Base-by-base conservation (phyloP, 202 grass and related monocot genomes). In the Digitaria exilis region DNA sequence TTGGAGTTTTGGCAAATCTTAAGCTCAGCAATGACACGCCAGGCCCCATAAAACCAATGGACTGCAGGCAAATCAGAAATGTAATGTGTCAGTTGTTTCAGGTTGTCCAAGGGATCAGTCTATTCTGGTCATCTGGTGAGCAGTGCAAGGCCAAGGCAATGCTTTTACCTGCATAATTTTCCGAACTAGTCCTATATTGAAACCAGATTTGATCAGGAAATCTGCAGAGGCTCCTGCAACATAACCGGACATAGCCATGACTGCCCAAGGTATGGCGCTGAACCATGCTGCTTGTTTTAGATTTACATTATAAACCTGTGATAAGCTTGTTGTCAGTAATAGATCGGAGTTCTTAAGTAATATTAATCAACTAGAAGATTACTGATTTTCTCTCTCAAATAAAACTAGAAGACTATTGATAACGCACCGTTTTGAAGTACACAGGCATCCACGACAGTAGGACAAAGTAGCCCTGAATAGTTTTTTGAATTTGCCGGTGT, bases 241-340 rank as follows among this genome's bases (percentile, higher is more conserved):
- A 52, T 98, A 98, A 83, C 95, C 92, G 39, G 95, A 98, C 48
- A 98, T 71, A 34, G 95, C 95, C 92, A 98, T 98, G 17, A 91
- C 92, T 42, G 66, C 92, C 90, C 90, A 98, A 68, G 95, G 95
- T 85, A 93, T 89, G 69, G 95, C 95, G 19, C 95, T 98, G 87
- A 98, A 98, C 95, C 95, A 98, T 50, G 95, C 95, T 62, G 95
- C 95, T 95, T 98, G 95, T 86, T 98, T 98, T 22, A 98, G 69
- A 75, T 98, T 98, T 51, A 95, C 92, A 87, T 90, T 52, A 82
- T 98, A 98, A 88, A 98, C 92, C 95, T 98, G 86, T 87, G 25
- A 49, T 16, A 34, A 72, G 65, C 85, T 17, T 51, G 71, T 48
- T 46, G 34, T 81, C 10, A 88, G 68, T 73, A 83, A 58, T 31